Evolutionary conservation across 2,329 filamentous ascomycete species (phyloP), one percentile per base, ranked within the genome.

Genomic region (Hymenoscyphus salicellus): DNA sequence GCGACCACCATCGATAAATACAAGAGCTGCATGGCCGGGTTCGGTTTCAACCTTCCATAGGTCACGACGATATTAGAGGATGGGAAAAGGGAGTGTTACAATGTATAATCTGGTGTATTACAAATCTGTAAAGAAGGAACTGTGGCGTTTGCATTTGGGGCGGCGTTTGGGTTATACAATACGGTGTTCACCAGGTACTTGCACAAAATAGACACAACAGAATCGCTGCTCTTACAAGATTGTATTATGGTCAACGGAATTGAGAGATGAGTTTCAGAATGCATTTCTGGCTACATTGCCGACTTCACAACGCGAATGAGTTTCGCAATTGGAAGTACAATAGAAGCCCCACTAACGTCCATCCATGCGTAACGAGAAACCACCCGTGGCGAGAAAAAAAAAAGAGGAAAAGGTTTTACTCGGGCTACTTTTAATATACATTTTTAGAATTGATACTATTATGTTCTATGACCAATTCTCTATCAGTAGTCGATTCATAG

Each of bases 1-100:
- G 85, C 88, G 78, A 85, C 88, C 60, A 84, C 92, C 68, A 90
- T 99, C 69, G 86, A 92, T 32, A 88, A 91, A 76, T 99, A 99
- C 82, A 89, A 88, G 80, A 87, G 80, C 71, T 99, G 95, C 79
- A 98, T 99, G 95, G 87, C 88, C 64, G 90, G 92, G 11, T 98
- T 90, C 75, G 95, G 95, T 17, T 99, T 96, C 82, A 89, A 92
- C 77, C 69, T 76, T 58, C 74, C 75, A 55, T 76, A 66, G 64
- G 58, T 5, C 43, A 17, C 10, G 75, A 3, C 5, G 7, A 20
- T 7, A 33, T 30, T 28, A 30, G 14, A 20, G 20, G n/a, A n/a
- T 33, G 36, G 23, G 55, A 26, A 36, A 14, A 20, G 5, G 10
- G 30, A 43, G 26, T 36, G 38, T 36, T 26, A 32, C 23, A 62